A percentile compares a stretch with the other conserved stretches of the same genome.
Conservation (phyloP, 1,139 yeast genomes). For the Sporopachydermia cereana region DNA sequence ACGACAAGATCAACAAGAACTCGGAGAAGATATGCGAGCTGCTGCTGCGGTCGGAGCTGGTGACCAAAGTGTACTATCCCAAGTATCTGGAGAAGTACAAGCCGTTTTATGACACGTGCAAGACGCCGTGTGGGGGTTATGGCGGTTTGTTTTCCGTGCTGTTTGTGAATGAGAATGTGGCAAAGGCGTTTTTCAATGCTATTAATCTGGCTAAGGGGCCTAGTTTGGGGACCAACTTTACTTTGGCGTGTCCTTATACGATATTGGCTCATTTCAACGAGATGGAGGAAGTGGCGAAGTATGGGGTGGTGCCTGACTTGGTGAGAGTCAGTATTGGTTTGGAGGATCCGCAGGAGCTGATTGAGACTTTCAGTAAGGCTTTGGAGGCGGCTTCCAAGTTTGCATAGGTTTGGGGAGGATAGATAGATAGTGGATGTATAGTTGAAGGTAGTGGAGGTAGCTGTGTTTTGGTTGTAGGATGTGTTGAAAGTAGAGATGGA, state of each 20-base stretch:
- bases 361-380: constrained; percentile 28
- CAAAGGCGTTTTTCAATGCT: constrained; percentile 63
- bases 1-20: constrained; percentile 54
- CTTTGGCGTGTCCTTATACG: constrained; percentile 72
- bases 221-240: constrained; percentile 86
- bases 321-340: constrained; percentile 79
- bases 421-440: too few relatives aligned
- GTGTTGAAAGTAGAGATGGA: too few relatives aligned
- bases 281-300: constrained; percentile 55
- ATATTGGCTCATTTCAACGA: constrained; percentile 64
- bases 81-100: constrained; percentile 38
- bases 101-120: constrained; percentile 58
- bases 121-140: constrained; percentile 69
- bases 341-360: constrained; percentile 30
- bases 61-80: constrained; percentile 67
- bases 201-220: constrained; percentile 83
- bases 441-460: too few relatives aligned
- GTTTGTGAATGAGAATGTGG: constrained; percentile 55
- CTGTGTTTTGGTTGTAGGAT: too few relatives aligned
- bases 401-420: too few relatives aligned
- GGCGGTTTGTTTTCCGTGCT: constrained; percentile 82
- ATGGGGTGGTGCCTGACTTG: constrained; percentile 76
- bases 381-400: constrained; percentile 15
- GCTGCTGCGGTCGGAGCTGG: constrained; percentile 24
- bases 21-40: constrained; percentile 41